Conservation (phyloP, 192 early-diverging fungal genomes). For the Coemansia sp. region DNA sequence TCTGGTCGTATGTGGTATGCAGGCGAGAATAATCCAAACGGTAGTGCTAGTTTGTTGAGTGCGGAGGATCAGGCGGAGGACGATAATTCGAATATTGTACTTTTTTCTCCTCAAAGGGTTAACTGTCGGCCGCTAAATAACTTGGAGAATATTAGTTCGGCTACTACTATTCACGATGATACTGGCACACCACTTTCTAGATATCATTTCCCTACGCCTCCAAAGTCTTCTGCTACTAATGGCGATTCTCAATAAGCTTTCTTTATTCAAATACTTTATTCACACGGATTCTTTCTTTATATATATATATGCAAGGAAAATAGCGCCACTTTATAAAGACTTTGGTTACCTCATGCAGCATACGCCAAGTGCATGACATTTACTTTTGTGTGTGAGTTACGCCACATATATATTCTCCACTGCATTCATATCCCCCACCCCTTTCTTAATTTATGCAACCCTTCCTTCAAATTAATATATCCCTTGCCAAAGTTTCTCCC, state of each 20-base stretch:
- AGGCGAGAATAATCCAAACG: neutral
- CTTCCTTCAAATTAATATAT: neutral
- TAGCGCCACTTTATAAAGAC: neutral
- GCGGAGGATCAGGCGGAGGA: conserved; percentile 19
- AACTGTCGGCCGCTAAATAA: conserved; percentile 9
- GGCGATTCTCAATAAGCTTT: conserved; percentile 3
- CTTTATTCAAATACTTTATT: neutral
- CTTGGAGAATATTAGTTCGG: conserved; percentile 41
- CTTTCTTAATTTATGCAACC: neutral
- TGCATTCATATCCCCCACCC: neutral
- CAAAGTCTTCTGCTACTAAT: conserved; percentile 17
- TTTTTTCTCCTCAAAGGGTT: conserved; percentile 40
- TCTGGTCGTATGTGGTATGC: conserved; percentile 9
- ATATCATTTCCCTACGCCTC: conserved; percentile 24
- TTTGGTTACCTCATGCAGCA: too few relatives aligned
- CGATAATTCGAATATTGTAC: conserved; percentile 20
- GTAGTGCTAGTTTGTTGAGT: conserved; percentile 17
- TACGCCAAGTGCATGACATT: too few relatives aligned
- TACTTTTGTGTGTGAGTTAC: neutral
- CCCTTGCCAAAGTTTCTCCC: neutral
- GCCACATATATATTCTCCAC: neutral
- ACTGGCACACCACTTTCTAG: conserved; percentile 13
- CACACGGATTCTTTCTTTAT: neutral
- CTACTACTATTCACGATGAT: conserved; percentile 49
- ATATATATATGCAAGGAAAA: neutral